Evolutionary conservation across 345 rosid species (phyloP).

Genomic region (Mallotus nudiflorus): DNA sequence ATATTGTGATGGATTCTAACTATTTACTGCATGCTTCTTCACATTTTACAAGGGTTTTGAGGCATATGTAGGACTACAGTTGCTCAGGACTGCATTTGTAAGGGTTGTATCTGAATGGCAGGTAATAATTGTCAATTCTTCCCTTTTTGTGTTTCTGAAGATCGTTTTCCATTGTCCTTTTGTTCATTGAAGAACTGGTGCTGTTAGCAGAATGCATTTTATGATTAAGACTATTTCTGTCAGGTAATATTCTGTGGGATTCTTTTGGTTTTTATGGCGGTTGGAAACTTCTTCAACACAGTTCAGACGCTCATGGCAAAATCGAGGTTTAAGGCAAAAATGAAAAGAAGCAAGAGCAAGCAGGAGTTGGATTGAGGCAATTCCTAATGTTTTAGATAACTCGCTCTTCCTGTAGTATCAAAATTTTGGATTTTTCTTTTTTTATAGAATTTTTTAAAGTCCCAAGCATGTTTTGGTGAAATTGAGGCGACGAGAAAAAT

Average conservation of each 20-base stretch:
- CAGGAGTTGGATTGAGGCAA: slow-evolving; percentile 53
- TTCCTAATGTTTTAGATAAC: slow-evolving; percentile 10
- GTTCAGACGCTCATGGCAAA: slow-evolving; percentile 76
- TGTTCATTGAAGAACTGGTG: no score
- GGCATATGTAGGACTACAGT: slow-evolving; percentile 83
- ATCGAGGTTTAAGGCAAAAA: slow-evolving; percentile 95
- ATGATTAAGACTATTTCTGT: slow-evolving; percentile 20
- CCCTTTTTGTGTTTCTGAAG: neutral
- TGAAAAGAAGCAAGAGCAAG: slow-evolving; percentile 88
- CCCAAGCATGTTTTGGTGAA: slow-evolving; percentile 22
- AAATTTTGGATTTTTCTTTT: slow-evolving; percentile 22
- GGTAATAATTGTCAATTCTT: slow-evolving; percentile 35
- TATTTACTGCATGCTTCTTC: slow-evolving; percentile 13
- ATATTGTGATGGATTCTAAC: neutral
- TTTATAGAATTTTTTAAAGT: neutral
- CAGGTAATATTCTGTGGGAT: slow-evolving; percentile 86
- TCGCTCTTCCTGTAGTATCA: slow-evolving; percentile 25
- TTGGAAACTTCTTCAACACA: slow-evolving; percentile 85
- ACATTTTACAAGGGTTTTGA: slow-evolving; percentile 69
- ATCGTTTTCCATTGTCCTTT: neutral
- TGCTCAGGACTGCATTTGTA: slow-evolving; percentile 74
- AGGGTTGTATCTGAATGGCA: slow-evolving; percentile 91
- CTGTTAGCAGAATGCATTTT: neutral
- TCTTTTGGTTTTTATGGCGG: slow-evolving; percentile 87
- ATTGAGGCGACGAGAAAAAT: slow-evolving; percentile 17